Base-by-base conservation (phyloP, 306 rosid species). In the Astragalus membranaceus region DNA sequence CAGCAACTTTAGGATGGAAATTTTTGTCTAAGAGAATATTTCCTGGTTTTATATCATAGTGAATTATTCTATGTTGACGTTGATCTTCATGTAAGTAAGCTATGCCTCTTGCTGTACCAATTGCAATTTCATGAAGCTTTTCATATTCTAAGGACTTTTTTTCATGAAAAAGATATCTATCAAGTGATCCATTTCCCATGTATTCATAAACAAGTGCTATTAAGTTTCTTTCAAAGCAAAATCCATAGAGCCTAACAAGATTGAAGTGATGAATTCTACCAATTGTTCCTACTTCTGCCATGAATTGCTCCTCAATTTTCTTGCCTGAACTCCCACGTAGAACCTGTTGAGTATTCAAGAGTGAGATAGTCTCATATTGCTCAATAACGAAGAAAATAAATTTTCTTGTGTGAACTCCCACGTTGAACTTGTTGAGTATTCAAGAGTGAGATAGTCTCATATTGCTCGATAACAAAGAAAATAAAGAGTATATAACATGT, bases 1-100 rank as follows among this genome's bases (percentile, higher is more conserved):
- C 90, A 20, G 77, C 90, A 2, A 83, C 90, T 52, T 83, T 83
- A 2, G 88, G 86, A 8, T 43, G 8, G 44, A 81, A 78, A 7
- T 81, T 73, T 1, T 2, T 50, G 5, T 83, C 86, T 26, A 86
- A 70, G 2, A 86, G 86, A 64, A 87, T 78, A 20, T 87, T 87
- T 36, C 55, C 87, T 0, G 89, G 92, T 30, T 87, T 87, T 26
- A 82, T 84, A 47, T 84, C 89, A 8, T 84, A 87, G 50, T 84
- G 89, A 50, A 87, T 57, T 61, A 87, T 87, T 69, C 79, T 75
- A 0, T 84, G 87, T 23, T 75, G 70, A 5, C 92, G 82, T 52
- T 20, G 23, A 20, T 60, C 78, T 73, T 84, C 92, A 20, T 81
- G 88, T 49, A 81, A 64, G 32, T 84, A 84, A 0, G 88, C 78